Evolutionary conservation across 345 rosid species (phyloP).

Genomic region (Sisymbrium altissimum): DNA sequence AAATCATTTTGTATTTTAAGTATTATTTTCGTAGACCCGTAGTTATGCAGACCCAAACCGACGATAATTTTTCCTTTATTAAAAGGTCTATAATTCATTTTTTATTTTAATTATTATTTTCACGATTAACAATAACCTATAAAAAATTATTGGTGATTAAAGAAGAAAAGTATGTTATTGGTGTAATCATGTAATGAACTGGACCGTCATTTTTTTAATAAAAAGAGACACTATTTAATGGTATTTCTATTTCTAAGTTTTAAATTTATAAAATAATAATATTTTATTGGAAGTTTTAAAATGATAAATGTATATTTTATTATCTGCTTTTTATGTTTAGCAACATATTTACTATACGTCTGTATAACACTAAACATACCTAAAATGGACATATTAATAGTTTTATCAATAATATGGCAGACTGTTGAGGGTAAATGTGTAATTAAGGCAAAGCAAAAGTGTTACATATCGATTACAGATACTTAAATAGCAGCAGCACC

Average conservation of each 20-base stretch:
- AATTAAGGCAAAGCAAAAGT: slow-evolving; percentile 16
- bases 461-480: not conserved
- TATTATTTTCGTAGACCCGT: too few relatives aligned
- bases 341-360: too few relatives aligned
- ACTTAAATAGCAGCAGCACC: not conserved
- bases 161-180: too few relatives aligned
- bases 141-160: too few relatives aligned
- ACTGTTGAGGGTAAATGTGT: not conserved
- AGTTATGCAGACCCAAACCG: too few relatives aligned
- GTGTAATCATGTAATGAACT: too few relatives aligned
- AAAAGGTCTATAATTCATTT: not conserved
- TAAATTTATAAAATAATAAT: not conserved
- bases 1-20: too few relatives aligned
- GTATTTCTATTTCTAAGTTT: not conserved
- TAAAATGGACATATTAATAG: not conserved
- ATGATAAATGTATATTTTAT: not conserved
- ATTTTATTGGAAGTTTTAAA: not conserved
- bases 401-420: not conserved
- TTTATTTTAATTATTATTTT: not conserved
- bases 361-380: not conserved
- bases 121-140: not conserved
- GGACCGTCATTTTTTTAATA: too few relatives aligned
- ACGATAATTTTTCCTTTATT: not conserved
- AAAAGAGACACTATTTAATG: too few relatives aligned
- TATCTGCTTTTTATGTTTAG: not conserved